Percentiles rank a stretch among this genome's conserved stretches.
These are phyloP conservation scores for Podaxis pistillaris DNA, from an alignment of 768 basidiomycete genomes.

Conservation along the genomic window DNA sequence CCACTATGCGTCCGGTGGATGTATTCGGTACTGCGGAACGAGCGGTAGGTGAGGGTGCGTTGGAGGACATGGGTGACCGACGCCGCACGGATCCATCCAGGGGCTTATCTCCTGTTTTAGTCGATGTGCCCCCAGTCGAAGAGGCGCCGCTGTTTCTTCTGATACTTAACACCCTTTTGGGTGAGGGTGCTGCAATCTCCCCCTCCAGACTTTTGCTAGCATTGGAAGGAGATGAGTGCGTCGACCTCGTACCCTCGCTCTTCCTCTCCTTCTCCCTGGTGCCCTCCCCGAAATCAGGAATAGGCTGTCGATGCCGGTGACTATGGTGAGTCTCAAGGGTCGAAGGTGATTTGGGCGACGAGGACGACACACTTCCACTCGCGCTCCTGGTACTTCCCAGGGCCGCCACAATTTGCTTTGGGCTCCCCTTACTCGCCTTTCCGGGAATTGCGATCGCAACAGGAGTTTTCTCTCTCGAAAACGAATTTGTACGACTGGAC, in stretches of 20 bases:
- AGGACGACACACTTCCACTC: not conserved
- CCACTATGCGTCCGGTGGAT: conserved; percentile 17
- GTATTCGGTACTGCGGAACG: conserved; percentile 6
- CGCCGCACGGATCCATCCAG: conserved; percentile 19
- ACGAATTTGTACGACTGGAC: conserved; percentile 4
- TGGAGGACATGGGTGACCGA: conserved; percentile 21
- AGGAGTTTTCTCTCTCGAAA: conserved; percentile 2
- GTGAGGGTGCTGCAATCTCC: conserved; percentile 6
- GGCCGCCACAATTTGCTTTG: conserved; percentile 10
- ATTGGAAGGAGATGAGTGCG: conserved; percentile 7
- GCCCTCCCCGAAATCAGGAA: conserved; percentile 9
- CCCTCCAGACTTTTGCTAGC: conserved; percentile 1
- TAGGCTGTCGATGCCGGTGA: conserved; percentile 12
- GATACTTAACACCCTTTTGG: not conserved
- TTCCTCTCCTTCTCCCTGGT: conserved; percentile 3
- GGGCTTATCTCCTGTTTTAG: not conserved
- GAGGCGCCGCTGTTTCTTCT: conserved; percentile 4
- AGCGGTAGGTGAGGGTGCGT: conserved; percentile 2
- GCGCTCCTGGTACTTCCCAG: conserved; percentile 4
- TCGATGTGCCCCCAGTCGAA: not conserved
- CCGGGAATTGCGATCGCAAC: conserved; percentile 5
- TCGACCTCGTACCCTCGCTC: not conserved
- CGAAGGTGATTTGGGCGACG: conserved; percentile 9
- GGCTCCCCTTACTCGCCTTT: conserved; percentile 7
- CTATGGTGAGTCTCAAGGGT: not conserved